Evolutionary conservation across 2,329 filamentous ascomycete genomes (phyloP).

Genomic region (Ciborinia camelliae): DNA sequence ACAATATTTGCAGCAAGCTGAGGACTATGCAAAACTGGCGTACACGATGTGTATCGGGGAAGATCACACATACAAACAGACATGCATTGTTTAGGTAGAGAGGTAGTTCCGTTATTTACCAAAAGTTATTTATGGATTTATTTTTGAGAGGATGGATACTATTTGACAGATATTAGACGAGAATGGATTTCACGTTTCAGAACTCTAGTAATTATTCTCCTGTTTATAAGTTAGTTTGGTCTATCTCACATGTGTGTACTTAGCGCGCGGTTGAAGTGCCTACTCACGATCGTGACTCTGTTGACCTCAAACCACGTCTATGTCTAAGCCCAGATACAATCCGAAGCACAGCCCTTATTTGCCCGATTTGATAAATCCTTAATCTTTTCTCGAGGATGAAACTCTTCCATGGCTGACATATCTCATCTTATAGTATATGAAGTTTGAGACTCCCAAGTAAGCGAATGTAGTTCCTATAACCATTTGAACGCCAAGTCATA

Average conservation of each 20-base stretch:
- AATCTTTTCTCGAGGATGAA: too few species aligned
- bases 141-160: accelerated
- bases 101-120: background rate
- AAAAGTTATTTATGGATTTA: background rate
- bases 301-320: background rate
- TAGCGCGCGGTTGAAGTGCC: background rate
- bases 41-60: conserved; percentile 24
- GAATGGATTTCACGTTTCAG: too few species aligned
- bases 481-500: too few species aligned
- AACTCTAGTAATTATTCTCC: too few species aligned
- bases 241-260: background rate
- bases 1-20: conserved; percentile 1
- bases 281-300: background rate
- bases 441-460: too few species aligned
- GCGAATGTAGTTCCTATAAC: too few species aligned
- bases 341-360: too few species aligned
- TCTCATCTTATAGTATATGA: too few species aligned
- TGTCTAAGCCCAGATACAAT: background rate
- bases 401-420: too few species aligned
- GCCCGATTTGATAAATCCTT: too few species aligned
- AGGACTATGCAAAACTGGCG: conserved; percentile 10
- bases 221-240: too few species aligned
- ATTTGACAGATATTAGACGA: background rate
- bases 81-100: conserved; percentile 3
- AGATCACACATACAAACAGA: conserved; percentile 23